Evolutionary conservation across 805 yeast genomes (phyloP).

Genomic region (Ogataea pilisensis): DNA sequence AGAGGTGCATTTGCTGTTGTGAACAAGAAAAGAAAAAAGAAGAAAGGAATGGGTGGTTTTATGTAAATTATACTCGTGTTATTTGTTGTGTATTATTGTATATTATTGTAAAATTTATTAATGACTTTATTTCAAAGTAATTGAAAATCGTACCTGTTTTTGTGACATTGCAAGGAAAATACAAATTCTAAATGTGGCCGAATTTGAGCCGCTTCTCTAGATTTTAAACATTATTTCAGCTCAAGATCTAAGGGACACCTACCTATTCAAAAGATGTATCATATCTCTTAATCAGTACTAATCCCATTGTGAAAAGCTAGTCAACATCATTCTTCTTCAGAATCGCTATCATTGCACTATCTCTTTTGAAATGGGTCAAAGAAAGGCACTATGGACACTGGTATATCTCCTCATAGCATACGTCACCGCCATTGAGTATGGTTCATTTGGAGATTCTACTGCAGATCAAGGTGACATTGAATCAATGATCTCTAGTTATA

Average conservation of each 20-base stretch:
- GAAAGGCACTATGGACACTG: background rate
- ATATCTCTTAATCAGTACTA: too few species aligned
- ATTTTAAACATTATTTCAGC: too few species aligned
- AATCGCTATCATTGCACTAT: too few species aligned
- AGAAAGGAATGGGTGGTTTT: slow-evolving; percentile 16
- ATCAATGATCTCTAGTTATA: slow-evolving; percentile 23
- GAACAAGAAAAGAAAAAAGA: slow-evolving; percentile 4
- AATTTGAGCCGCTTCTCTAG: too few species aligned
- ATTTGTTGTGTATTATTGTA: slow-evolving; percentile 3
- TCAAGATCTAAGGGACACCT: too few species aligned
- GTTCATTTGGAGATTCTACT: slow-evolving; percentile 5
- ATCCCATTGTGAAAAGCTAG: too few species aligned
- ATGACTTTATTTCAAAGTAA: background rate
- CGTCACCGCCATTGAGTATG: slow-evolving; percentile 4
- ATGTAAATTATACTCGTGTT: slow-evolving; percentile 4
- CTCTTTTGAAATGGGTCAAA: too few species aligned
- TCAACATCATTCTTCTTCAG: too few species aligned
- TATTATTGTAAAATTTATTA: slow-evolving; percentile 1
- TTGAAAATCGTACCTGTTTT: background rate
- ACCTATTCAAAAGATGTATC: too few species aligned
- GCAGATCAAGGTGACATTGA: slow-evolving; percentile 5
- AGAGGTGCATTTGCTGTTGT: slow-evolving; percentile 2
- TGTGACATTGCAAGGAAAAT: too few species aligned
- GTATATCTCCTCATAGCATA: background rate
- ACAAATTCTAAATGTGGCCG: too few species aligned